Evolutionary conservation across 495 filamentous ascomycete genomes (phyloP), one percentile per base, ranked within the genome.

Genomic region (Talaromyces ruber): DNA sequence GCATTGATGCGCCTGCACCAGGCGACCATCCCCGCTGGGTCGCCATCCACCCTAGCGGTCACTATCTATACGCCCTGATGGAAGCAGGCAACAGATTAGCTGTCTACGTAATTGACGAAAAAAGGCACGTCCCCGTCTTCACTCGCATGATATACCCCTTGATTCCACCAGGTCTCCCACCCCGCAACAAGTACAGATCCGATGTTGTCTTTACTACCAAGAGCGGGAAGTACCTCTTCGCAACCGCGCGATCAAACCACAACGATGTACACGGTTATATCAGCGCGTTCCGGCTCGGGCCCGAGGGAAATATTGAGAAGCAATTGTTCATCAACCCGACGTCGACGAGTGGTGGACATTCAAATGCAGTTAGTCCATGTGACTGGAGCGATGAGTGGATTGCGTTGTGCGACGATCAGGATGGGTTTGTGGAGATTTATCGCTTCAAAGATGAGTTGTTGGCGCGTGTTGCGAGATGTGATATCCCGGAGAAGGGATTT

Each of bases 341-440:
- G 21, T 89, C 89, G 9, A 94, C 89, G 7, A 91, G 87, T 67
- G 90, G 90, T 39, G 90, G 90, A 0, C 90, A 94, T 73, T 90
- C 87, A 58, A 94, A 94, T 68, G 89, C 89, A 0, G 89, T 93
- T 30, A 84, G 82, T 64, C 89, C 89, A 2, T 90, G 87, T 68
- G 82, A 86, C 64, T 94, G 88, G 81, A 88, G 81, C 64, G 89
- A 94, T 64, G 89, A 93, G 76, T 94, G 87, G 87, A 62, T 94
- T 30, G 90, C 90, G 9, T 81, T 94, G 65, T 91, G 88, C 56
- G 90, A 94, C 64, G 90, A 94, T 67, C 87, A 92, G 76, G 82
- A 89, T 60, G 90, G 90, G 4, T 91, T 86, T 73, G 70, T 94
- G n/a, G 90, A 93, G 79, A 90, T 94, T 64, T 93, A 92, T 67